phyloP scores from a whole-genome alignment of 169 alveolate species.

The Plasmodium knowlesi region DNA sequence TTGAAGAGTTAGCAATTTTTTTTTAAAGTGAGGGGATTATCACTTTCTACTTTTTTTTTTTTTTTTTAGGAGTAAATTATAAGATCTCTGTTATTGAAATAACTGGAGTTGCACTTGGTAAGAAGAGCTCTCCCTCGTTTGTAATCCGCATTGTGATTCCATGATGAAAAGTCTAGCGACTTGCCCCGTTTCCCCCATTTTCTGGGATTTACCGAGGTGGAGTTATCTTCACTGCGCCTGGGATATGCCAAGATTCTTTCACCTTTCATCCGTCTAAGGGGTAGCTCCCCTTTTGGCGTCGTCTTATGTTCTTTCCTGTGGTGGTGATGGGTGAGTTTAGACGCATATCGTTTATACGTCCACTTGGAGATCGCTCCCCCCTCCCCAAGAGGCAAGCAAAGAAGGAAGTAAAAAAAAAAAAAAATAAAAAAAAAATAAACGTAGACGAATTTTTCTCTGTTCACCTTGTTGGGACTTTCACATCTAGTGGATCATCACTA shows the following conservation, averaged over 20 bases:
- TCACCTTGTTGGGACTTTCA: not conserved
- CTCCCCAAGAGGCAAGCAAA: not conserved
- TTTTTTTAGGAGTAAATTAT: conserved; percentile 12
- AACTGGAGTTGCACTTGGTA: conserved; percentile 37
- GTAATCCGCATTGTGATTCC: not conserved
- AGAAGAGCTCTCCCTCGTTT: not conserved
- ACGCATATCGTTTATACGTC: not conserved
- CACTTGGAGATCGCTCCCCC: not conserved
- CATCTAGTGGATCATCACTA: not conserved
- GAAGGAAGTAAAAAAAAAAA: too few relatives aligned
- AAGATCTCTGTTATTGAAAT: conserved; percentile 32
- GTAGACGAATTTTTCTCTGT: not conserved
- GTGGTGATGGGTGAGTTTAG: not conserved
- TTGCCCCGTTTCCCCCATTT: not conserved
- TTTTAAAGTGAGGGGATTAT: not conserved
- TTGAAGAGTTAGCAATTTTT: not conserved
- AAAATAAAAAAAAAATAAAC: not conserved
- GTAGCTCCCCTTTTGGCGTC: not conserved
- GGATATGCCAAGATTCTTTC: not conserved
- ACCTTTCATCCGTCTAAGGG: not conserved
- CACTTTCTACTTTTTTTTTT: not conserved
- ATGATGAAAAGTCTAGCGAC: not conserved
- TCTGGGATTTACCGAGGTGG: not conserved
- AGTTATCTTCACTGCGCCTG: not conserved
- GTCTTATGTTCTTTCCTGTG: not conserved